Conservation (phyloP, 371 early-diverging fungal genomes). For the Actinomortierella ambigua region DNA sequence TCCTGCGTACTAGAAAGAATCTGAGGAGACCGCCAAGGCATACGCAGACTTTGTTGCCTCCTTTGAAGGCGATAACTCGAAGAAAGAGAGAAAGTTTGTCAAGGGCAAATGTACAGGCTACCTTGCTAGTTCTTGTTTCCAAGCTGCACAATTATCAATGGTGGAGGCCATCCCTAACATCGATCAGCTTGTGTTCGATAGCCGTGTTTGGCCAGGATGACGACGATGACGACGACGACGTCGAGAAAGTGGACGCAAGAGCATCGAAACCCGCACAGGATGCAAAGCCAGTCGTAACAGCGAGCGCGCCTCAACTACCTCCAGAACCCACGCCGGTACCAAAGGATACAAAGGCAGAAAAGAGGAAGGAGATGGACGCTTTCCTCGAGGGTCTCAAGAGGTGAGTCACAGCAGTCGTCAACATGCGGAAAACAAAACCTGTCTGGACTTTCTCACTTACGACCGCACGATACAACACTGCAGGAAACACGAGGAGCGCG, state of each 20-base stretch:
- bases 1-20: slow-evolving; percentile 56
- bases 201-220: slow-evolving; percentile 50
- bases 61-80: slow-evolving; percentile 68
- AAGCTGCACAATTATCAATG: too few relatives aligned
- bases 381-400: slow-evolving; percentile 87
- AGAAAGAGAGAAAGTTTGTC: slow-evolving; percentile 61
- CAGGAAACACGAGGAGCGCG: slow-evolving; percentile 51
- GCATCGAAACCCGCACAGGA: slow-evolving; percentile 47
- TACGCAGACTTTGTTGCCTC: slow-evolving; percentile 87
- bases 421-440: not conserved
- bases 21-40: slow-evolving; percentile 77
- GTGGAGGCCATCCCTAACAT: not conserved
- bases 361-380: slow-evolving; percentile 82
- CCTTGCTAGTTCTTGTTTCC: too few relatives aligned
- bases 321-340: slow-evolving; percentile 41
- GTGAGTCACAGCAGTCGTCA: slow-evolving; percentile 21
- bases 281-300: slow-evolving; percentile 3
- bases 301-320: slow-evolving; percentile 10
- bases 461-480: not conserved
- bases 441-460: not conserved
- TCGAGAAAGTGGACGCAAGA: slow-evolving; percentile 27
- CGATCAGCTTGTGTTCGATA: slow-evolving; percentile 4
- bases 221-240: slow-evolving; percentile 31
- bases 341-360: slow-evolving; percentile 50
- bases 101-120: slow-evolving; percentile 51